These are phyloP conservation scores for Capsicum chinense DNA, from an alignment of 257 asterid species.

Conservation along the genomic window DNA sequence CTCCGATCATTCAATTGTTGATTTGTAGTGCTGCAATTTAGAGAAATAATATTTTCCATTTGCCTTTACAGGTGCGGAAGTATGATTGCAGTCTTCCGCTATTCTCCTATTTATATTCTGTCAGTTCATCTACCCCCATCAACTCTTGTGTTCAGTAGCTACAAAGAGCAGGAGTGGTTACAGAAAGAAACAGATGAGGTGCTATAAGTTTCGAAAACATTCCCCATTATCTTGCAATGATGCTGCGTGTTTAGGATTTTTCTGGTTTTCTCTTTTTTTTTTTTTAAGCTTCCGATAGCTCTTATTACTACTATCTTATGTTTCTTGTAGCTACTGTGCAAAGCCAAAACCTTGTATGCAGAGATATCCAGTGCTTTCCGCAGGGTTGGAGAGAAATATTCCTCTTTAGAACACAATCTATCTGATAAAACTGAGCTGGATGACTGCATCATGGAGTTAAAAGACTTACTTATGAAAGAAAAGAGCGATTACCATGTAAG, in stretches of 20 bases:
- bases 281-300: neutral
- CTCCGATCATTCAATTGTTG: neutral
- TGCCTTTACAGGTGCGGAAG: constrained; percentile 68
- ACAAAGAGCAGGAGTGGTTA: constrained; percentile 67
- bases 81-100: constrained; percentile 86
- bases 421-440: constrained; percentile 57
- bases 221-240: neutral
- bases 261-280: neutral
- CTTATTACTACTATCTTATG: constrained; percentile 25
- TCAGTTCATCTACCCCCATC: constrained; percentile 85
- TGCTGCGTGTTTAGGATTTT: neutral
- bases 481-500: constrained; percentile 61
- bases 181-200: constrained; percentile 80
- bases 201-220: neutral
- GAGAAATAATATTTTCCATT: constrained; percentile 18
- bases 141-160: constrained; percentile 65
- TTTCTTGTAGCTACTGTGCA: constrained; percentile 66
- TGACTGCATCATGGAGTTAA: constrained; percentile 57
- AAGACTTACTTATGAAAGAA: constrained; percentile 60
- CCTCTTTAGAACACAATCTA: constrained; percentile 51
- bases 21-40: constrained; percentile 5
- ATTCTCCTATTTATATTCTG: constrained; percentile 81
- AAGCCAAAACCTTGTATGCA: constrained; percentile 66
- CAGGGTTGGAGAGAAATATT: constrained; percentile 51
- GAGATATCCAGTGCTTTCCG: constrained; percentile 65